These are phyloP conservation scores for Aureoboletus auriporus DNA, from an alignment of 768 basidiomycete genomes.

Conservation along the genomic window DNA sequence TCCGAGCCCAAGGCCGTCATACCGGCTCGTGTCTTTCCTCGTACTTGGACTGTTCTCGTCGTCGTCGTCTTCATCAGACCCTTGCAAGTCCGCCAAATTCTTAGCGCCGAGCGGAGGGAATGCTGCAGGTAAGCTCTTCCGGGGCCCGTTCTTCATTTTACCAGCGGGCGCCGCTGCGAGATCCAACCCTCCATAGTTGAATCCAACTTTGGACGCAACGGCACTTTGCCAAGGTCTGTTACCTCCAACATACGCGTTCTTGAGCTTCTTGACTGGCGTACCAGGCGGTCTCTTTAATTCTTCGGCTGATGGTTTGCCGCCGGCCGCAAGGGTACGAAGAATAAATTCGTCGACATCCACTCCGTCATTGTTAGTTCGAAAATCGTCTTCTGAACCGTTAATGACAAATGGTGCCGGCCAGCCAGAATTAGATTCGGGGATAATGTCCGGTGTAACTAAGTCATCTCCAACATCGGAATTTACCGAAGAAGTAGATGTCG, in stretches of 20 bases:
- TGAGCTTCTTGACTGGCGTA: slow-evolving; percentile 76
- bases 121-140: slow-evolving; percentile 75
- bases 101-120: slow-evolving; percentile 45
- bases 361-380: slow-evolving; percentile 22
- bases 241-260: slow-evolving; percentile 52
- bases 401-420: slow-evolving; percentile 54
- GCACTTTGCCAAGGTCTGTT: slow-evolving; percentile 81
- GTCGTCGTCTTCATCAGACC: slow-evolving; percentile 62
- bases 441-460: slow-evolving; percentile 65
- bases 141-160: slow-evolving; percentile 47
- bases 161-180: slow-evolving; percentile 33
- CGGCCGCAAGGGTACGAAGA: slow-evolving; percentile 58
- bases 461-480: slow-evolving; percentile 56
- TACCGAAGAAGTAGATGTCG: slow-evolving; percentile 60
- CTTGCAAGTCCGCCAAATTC: slow-evolving; percentile 28
- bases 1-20: slow-evolving; percentile 65
- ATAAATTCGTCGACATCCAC: slow-evolving; percentile 69
- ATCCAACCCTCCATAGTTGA: slow-evolving; percentile 42
- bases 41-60: slow-evolving; percentile 60
- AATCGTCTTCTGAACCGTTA: slow-evolving; percentile 39
- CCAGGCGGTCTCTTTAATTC: slow-evolving; percentile 64
- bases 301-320: slow-evolving; percentile 44
- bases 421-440: slow-evolving; percentile 49
- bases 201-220: slow-evolving; percentile 60
- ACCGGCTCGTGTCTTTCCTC: slow-evolving; percentile 47